phyloP scores from a whole-genome alignment of 345 rosid species.

The Salix viminalis region DNA sequence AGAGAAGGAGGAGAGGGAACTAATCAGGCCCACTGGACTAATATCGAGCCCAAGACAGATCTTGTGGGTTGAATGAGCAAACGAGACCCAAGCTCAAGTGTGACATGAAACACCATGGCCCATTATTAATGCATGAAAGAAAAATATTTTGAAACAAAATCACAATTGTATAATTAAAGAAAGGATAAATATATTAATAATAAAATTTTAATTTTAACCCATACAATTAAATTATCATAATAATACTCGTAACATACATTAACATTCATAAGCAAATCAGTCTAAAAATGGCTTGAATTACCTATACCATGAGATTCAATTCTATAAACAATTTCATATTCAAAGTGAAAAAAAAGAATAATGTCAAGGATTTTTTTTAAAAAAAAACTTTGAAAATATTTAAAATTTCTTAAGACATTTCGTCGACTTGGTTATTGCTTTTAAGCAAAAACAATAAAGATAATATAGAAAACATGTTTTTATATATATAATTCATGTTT shows the following conservation, averaged over 20 bases:
- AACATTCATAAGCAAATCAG: too few relatives aligned
- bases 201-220: neutral
- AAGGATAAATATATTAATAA: neutral
- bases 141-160: neutral
- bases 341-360: too few relatives aligned
- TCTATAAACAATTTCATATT: too few relatives aligned
- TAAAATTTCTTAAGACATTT: too few relatives aligned
- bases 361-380: neutral
- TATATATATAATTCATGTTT: too few relatives aligned
- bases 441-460: too few relatives aligned
- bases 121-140: neutral
- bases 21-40: neutral
- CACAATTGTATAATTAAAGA: neutral
- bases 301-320: too few relatives aligned
- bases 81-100: neutral
- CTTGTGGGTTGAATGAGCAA: neutral
- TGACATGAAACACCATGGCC: neutral
- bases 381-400: too few relatives aligned
- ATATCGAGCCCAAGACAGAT: neutral
- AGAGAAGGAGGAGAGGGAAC: neutral
- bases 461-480: too few relatives aligned
- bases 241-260: too few relatives aligned
- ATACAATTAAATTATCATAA: neutral
- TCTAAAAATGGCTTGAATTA: too few relatives aligned
- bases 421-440: too few relatives aligned